phyloP scores from a whole-genome alignment of 2,329 filamentous ascomycete species.

The Penicillium sp. region DNA sequence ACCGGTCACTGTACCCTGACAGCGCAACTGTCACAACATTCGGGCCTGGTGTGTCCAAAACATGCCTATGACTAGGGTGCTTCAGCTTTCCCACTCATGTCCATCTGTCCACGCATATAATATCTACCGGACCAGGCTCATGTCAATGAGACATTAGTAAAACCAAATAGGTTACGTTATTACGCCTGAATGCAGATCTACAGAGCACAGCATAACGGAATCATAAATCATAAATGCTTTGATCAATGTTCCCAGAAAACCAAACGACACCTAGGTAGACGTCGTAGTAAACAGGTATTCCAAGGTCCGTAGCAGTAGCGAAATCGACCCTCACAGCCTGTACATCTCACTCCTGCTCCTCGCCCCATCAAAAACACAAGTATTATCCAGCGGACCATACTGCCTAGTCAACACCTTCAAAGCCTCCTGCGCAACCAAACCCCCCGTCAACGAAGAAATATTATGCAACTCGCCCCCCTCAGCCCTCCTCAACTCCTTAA shows the following conservation, averaged over 20 bases:
- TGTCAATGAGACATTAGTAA: neutral
- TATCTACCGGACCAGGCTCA: neutral
- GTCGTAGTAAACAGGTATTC: neutral
- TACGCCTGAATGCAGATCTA: neutral
- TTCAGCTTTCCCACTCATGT: neutral
- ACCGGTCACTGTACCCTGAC: neutral
- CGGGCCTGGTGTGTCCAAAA: neutral
- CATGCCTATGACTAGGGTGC: neutral
- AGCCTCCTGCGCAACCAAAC: constrained; percentile 92
- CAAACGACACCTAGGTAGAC: neutral
- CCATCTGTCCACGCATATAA: neutral
- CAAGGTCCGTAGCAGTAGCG: neutral
- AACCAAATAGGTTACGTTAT: neutral
- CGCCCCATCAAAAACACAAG: constrained; percentile 61
- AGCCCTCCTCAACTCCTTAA: constrained; percentile 68
- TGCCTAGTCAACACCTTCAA: constrained; percentile 74
- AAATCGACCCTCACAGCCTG: constrained; percentile 36
- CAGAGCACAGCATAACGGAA: neutral
- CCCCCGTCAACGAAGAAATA: constrained; percentile 79
- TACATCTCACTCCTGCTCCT: constrained; percentile 54
- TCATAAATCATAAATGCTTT: constrained; percentile 13
- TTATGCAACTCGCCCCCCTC: constrained; percentile 88
- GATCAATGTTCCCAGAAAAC: neutral
- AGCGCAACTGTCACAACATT: too few species aligned
- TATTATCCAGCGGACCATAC: constrained; percentile 62